Base-by-base conservation (phyloP, 2,329 filamentous ascomycete species). In the Verticillium longisporum region DNA sequence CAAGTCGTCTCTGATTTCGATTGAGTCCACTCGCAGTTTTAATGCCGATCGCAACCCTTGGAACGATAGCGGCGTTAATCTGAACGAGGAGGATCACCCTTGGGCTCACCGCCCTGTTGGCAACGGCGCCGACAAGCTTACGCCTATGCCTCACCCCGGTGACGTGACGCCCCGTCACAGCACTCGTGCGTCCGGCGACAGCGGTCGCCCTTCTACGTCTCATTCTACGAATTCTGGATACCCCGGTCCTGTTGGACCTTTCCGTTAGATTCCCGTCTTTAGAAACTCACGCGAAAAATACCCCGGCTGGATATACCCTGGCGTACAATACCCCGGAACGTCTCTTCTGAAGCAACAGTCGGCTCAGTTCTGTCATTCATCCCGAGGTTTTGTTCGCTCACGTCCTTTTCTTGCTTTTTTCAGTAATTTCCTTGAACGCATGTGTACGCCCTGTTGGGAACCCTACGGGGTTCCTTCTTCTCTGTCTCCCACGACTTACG, bases 31-130 rank as follows among this genome's bases (percentile, higher is more conserved):
- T 38, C 90, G 94, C 72, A 97, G 92, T 79, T 88, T 88, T 75
- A 88, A 88, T 65, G 92, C 92, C 68, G 96, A 97, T 75, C 90
- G 93, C 75, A 97, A 97, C 77, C 93, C 93, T 64, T 98, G 94
- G 94, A 97, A 97, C 74, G 94, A 98, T 74, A 96, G 92, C 71
- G 94, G 93, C 69, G 92, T 97, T 72, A 97, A 97, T 73, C 86
- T 97, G 67, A 83, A 90, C 65, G 94, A 97, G 70, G 92, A 97
- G 66, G 92, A 97, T 68, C 85, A 86, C 73, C 82, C 83, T 50
- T 88, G 86, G 85, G 76, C 81, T 59, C 77, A 77, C 58, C 85
- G 86, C 66, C 85, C 85, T 68, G 83, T 88, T 68, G 83, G 84
- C 70, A 90, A 87, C 73, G 86, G 54, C 54, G 80, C 81, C 69